These are phyloP conservation scores for Arthrinium puccinioides DNA, from an alignment of 2,329 filamentous ascomycete species.

Conservation along the genomic window DNA sequence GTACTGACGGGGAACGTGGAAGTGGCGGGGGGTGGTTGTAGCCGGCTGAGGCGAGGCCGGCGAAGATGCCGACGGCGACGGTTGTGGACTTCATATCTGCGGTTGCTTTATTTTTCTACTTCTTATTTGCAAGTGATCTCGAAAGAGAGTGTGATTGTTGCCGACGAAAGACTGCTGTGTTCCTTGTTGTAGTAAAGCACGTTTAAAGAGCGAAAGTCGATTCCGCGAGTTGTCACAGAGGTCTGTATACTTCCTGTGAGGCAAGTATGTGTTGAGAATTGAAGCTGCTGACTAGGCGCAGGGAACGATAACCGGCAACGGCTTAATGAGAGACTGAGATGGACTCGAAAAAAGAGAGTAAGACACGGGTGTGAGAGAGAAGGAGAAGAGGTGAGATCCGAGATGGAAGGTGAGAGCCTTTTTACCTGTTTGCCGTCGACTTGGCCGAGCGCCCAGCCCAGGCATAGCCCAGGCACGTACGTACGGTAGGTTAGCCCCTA, in stretches of 20 bases:
- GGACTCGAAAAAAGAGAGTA: conserved; percentile 19
- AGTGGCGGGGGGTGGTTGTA: conserved; percentile 23
- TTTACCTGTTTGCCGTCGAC: too few species aligned
- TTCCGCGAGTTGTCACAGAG: conserved; percentile 17
- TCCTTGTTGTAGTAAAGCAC: too few species aligned
- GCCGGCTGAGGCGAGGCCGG: conserved; percentile 22
- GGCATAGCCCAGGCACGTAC: too few species aligned
- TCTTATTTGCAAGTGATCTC: conserved; percentile 9
- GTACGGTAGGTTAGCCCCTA: too few species aligned
- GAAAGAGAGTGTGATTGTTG: conserved; percentile 20
- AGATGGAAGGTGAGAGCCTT: conserved; percentile 9
- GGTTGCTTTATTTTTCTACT: conserved; percentile 1
- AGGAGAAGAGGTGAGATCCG: conserved; percentile 4
- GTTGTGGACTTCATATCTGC: conserved; percentile 26
- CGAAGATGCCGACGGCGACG: conserved; percentile 23
- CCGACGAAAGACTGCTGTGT: conserved; percentile 24
- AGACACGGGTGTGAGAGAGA: conserved; percentile 15
- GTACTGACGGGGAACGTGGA: conserved; percentile 14
- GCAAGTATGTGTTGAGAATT: conserved; percentile 15
- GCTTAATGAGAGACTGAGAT: conserved; percentile 25
- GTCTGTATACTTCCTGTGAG: conserved; percentile 10
- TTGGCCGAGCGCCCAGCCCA: too few species aligned
- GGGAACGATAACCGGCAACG: conserved; percentile 21
- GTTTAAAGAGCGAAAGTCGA: conserved; percentile 27
- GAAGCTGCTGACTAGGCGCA: conserved; percentile 18